Base-by-base conservation (phyloP, 2,329 filamentous ascomycete species). In the Monilinia polystroma region DNA sequence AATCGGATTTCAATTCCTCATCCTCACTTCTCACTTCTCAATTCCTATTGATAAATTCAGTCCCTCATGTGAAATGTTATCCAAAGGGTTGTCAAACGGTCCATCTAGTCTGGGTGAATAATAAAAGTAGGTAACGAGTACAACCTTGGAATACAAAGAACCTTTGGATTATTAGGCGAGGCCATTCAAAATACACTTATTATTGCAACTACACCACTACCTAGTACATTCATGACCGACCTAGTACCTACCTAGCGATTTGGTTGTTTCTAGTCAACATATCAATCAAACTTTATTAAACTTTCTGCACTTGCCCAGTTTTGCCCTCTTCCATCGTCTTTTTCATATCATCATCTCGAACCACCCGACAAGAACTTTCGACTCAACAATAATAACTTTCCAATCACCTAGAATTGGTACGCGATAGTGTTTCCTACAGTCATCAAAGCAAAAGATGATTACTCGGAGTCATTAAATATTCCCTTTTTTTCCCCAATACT, bases 401-500 rank as follows among this genome's bases (percentile, higher is more conserved):
- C 43, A 57, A 65, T 38, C 14, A 7, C 8, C 7, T 20, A 14
- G 45, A 38, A 23, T 51, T 29, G 29, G 6, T 26, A 11, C 54
- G 51, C n/a, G 53, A n/a, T 4, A 41, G 11, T n/a, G 43, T 52
- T n/a, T 32, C n/a, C 62, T 35, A 38, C 38, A 38, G n/a, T 32
- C 14, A 23, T 49, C 20, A 57, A 55, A 43, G n/a, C 29, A 59
- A 51, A 64, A 65, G 41, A 65, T 65, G 63, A 65, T 65, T 58
- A 35, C 63, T n/a, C 54, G 54, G 54, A 65, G 63, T 59, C 43
- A 59, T 26, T 65, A 64, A 49, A 43, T 56, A 26, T n/a, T 29
- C 63, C 53, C 63, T 53, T 64, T 64, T 58, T 53, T 29, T 23
- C 1, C 47, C 20, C 18, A 45, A 58, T 58, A 35, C 18, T 49